These are phyloP conservation scores for Phanerochaete carnosa DNA, from an alignment of 768 basidiomycete species.

Conservation along the genomic window DNA sequence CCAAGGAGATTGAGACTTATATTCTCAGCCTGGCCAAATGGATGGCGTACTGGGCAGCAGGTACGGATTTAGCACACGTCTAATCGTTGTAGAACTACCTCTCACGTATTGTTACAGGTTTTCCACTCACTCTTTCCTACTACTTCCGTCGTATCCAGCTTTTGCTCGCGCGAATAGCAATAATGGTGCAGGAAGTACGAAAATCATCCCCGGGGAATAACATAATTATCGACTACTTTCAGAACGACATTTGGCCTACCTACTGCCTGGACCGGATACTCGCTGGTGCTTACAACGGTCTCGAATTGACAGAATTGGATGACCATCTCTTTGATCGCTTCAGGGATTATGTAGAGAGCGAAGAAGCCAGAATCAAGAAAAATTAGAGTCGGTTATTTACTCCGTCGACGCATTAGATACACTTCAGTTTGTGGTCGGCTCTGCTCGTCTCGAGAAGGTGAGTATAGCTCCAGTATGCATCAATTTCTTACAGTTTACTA, in stretches of 20 bases:
- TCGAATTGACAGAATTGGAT: background rate
- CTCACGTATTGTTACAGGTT: conserved; percentile 1
- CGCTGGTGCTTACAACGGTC: conserved; percentile 4
- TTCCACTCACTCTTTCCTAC: conserved; percentile 11
- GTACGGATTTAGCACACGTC: background rate
- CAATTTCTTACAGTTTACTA: too few relatives aligned
- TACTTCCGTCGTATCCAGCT: conserved; percentile 15
- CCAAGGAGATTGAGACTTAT: background rate
- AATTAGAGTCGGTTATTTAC: conserved; percentile 5
- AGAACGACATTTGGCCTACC: background rate
- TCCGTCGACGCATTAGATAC: conserved; percentile 11
- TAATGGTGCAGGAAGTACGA: background rate
- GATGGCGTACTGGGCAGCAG: conserved; percentile 20
- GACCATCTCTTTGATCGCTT: background rate
- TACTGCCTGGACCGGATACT: conserved; percentile 7
- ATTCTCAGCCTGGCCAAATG: conserved; percentile 9
- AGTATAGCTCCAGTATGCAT: background rate
- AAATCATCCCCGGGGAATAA: background rate
- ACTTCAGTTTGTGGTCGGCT: conserved; percentile 5
- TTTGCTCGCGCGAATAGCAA: conserved; percentile 3
- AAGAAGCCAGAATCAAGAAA: conserved; percentile 7
- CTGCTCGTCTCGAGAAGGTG: conserved; percentile 12
- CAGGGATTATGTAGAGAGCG: conserved; percentile 6
- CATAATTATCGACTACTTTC: background rate
- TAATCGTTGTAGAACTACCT: background rate